Evolutionary conservation across 495 filamentous ascomycete genomes (phyloP).

Genomic region (Penicillium paradoxum): DNA sequence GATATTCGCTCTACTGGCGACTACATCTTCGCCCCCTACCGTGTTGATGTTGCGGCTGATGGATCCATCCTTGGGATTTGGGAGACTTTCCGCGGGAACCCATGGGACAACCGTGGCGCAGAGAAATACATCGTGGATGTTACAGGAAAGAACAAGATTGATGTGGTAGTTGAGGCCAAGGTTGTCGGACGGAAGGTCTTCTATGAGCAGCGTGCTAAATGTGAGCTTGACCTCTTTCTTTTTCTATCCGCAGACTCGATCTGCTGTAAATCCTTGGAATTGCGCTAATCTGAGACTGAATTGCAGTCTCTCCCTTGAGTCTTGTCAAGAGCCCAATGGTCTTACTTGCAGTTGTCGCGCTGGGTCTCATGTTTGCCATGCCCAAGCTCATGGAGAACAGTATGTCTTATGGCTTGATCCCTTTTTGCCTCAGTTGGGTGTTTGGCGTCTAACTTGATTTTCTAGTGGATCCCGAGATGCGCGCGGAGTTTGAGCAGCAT

Average conservation of each 20-base stretch:
- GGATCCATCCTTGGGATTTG: slow-evolving; percentile 54
- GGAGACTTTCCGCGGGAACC: slow-evolving; percentile 84
- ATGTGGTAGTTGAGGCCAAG: slow-evolving; percentile 55
- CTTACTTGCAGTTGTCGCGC: slow-evolving; percentile 72
- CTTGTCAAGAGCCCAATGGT: slow-evolving; percentile 95
- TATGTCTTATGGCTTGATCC: slow-evolving; percentile 44
- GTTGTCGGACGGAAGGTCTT: slow-evolving; percentile 61
- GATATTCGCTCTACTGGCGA: slow-evolving; percentile 65
- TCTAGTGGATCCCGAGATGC: slow-evolving; percentile 90
- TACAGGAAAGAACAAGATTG: slow-evolving; percentile 7
- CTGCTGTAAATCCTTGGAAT: neutral
- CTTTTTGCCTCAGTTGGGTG: neutral
- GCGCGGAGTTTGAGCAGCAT: slow-evolving; percentile 85
- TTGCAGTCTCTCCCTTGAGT: slow-evolving; percentile 54
- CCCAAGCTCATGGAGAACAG: slow-evolving; percentile 94
- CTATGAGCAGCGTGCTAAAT: slow-evolving; percentile 65
- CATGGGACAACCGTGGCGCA: slow-evolving; percentile 78
- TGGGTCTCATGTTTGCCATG: slow-evolving; percentile 80
- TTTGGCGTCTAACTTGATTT: neutral
- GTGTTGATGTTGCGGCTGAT: slow-evolving; percentile 63
- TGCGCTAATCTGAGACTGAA: neutral
- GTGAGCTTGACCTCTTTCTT: slow-evolving; percentile 48
- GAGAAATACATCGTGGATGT: slow-evolving; percentile 39
- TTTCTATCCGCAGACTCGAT: neutral
- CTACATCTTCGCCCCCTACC: slow-evolving; percentile 66